Base-by-base conservation (phyloP, 495 filamentous ascomycete genomes). In the Hyaloscypha finlandica region DNA sequence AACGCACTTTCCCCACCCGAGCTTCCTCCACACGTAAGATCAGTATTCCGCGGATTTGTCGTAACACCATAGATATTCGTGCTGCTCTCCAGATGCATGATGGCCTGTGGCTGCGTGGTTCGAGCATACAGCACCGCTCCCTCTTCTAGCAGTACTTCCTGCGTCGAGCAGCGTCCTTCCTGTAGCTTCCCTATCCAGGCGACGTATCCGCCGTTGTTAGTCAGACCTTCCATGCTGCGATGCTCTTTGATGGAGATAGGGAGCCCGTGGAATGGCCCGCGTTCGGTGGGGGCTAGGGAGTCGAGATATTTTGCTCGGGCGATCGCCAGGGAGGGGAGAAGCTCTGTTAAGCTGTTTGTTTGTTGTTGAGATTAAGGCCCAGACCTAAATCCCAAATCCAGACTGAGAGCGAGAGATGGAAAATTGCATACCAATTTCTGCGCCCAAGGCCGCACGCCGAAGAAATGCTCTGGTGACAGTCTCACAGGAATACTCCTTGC, bases 61-160 rank as follows among this genome's bases (percentile, higher is more conserved):
- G 84, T 84, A 8, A 58, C 37, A 5, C 75, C 75, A 52, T 56
- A 74, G 33, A 75, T 64, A 63, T 71, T 66, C 39, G 61, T 73
- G 20, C 55, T 32, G 8, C 72, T 74, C 42, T 77, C 68, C 0
- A 74, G 29, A 22, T 72, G 63, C 88, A 90, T 89, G 16, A 89
- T 75, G 0, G 83, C 83, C 31, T 81, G 79, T 0, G 87, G 86
- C 1, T 89, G 85, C 45, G 80, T 84, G 14, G 88, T 88, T 76
- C 89, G 89, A 78, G 84, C 87, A 73, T 84, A 89, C 4, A 89
- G 73, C 0, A 89, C 78, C 1, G 88, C 88, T 3, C 88, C 88
- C 3, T 83, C 75, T 25, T 74, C 70, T 14, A 81, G 77, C 9
- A 90, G 77, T 20, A 77, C 70, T 1, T 54, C 56, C 8, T 65